These are phyloP conservation scores for Diplodia intermedia DNA, from an alignment of 2,329 filamentous ascomycete species.

Conservation along the genomic window DNA sequence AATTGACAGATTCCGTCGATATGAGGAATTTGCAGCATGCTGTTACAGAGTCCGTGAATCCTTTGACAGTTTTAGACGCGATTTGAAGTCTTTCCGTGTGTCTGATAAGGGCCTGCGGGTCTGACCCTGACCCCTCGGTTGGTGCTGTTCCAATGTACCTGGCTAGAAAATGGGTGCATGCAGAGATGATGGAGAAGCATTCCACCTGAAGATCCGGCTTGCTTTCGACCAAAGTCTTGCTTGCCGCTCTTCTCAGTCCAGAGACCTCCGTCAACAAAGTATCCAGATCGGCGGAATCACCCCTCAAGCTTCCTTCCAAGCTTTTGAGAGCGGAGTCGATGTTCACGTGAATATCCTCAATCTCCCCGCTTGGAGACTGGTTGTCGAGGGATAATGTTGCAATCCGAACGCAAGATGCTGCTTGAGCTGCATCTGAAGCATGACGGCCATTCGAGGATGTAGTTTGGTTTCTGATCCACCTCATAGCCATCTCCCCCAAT, in stretches of 20 bases:
- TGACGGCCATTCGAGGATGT: conserved; percentile 33
- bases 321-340: conserved; percentile 40
- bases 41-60: conserved; percentile 46
- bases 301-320: conserved; percentile 42
- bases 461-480: conserved; percentile 39
- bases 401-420: conserved; percentile 40
- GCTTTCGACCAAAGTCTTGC: conserved; percentile 37
- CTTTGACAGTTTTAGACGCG: conserved; percentile 41
- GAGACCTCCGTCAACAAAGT: conserved; percentile 44
- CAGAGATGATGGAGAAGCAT: conserved; percentile 39
- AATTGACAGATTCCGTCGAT: conserved; percentile 37
- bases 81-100: conserved; percentile 14
- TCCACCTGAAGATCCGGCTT: conserved; percentile 28
- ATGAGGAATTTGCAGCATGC: conserved; percentile 44
- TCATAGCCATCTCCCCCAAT: conserved; percentile 44
- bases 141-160: conserved; percentile 42
- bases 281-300: conserved; percentile 45
- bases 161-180: conserved; percentile 43
- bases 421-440: conserved; percentile 39
- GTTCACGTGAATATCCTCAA: conserved; percentile 35
- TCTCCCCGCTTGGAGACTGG: conserved; percentile 36
- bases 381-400: conserved; percentile 45
- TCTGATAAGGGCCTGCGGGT: conserved; percentile 31
- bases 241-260: conserved; percentile 37
- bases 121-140: conserved; percentile 35